A percentile compares a stretch with the other conserved stretches of the same genome.
These are phyloP conservation scores for Hypoxylon lenormandii DNA, from an alignment of 495 filamentous ascomycete genomes.

Conservation along the genomic window DNA sequence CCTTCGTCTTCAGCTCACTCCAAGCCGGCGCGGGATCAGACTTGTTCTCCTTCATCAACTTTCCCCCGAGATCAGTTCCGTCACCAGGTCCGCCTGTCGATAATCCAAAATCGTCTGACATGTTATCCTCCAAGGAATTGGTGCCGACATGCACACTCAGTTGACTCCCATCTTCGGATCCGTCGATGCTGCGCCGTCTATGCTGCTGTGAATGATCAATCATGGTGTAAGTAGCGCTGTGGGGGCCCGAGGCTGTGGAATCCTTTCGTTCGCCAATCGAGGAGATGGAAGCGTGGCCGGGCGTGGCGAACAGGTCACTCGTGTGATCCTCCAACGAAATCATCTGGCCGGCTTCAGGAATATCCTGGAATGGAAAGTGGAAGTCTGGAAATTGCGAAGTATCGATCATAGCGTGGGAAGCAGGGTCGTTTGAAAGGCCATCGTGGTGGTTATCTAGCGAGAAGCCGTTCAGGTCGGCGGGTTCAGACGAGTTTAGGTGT, in stretches of 20 bases:
- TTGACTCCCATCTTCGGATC: slow-evolving; percentile 63
- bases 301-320: slow-evolving; percentile 55
- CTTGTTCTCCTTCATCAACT: slow-evolving; percentile 68
- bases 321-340: slow-evolving; percentile 57
- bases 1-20: slow-evolving; percentile 97
- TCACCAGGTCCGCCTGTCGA: slow-evolving; percentile 59
- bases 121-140: slow-evolving; percentile 62
- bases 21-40: slow-evolving; percentile 76
- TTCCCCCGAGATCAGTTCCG: slow-evolving; percentile 63
- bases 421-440: slow-evolving; percentile 40
- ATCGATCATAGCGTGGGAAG: slow-evolving; percentile 46
- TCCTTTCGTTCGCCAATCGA: slow-evolving; percentile 58
- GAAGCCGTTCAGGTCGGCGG: slow-evolving; percentile 50
- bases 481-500: slow-evolving; percentile 37
- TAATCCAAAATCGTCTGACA: slow-evolving; percentile 67
- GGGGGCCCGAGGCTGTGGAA: slow-evolving; percentile 51
- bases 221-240: slow-evolving; percentile 38
- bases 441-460: slow-evolving; percentile 49
- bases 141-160: slow-evolving; percentile 59
- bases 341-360: slow-evolving; percentile 57
- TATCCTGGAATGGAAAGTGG: slow-evolving; percentile 59
- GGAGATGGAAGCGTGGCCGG: slow-evolving; percentile 53
- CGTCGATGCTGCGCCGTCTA: slow-evolving; percentile 54
- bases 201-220: slow-evolving; percentile 38
- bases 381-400: slow-evolving; percentile 61